Conservation (phyloP, 352 stramenopile species). For the Blastocystis sp. region DNA sequence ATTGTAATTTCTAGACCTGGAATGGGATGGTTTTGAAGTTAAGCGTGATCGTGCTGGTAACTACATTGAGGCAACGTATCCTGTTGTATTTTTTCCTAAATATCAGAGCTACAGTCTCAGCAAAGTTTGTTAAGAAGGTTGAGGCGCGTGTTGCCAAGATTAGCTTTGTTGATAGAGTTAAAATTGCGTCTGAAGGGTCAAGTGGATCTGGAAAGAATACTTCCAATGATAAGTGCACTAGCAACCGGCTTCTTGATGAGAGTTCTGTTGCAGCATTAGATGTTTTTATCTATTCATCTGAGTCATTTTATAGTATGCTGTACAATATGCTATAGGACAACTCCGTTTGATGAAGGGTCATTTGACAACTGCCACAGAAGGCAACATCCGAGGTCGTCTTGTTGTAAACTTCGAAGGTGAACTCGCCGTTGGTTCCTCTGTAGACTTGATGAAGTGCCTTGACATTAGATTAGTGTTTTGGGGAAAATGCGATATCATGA, state of each 20-base stretch:
- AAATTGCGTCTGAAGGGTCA: background rate
- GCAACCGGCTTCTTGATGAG: background rate
- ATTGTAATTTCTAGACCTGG: slow-evolving; percentile 10
- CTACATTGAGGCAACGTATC: slow-evolving; percentile 17
- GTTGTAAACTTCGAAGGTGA: background rate
- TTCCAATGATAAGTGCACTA: slow-evolving; percentile 35
- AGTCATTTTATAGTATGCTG: background rate
- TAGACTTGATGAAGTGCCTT: background rate
- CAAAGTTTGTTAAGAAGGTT: slow-evolving; percentile 45
- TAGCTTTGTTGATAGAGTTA: background rate
- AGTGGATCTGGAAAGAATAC: background rate
- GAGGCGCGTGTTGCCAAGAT: slow-evolving; percentile 41
- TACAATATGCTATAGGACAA: slow-evolving; percentile 54
- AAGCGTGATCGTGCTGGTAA: slow-evolving; percentile 8
- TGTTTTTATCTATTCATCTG: background rate
- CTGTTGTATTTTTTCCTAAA: no score
- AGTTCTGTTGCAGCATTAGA: background rate
- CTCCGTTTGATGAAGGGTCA: slow-evolving; percentile 43
- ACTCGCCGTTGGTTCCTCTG: background rate
- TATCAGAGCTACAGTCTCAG: background rate
- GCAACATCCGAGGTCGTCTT: slow-evolving; percentile 59
- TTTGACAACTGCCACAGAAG: slow-evolving; percentile 31
- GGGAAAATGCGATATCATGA: slow-evolving; percentile 64
- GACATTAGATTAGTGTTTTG: slow-evolving; percentile 9
- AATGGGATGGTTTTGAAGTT: slow-evolving; percentile 36